phyloP scores from a whole-genome alignment of 2,329 filamentous ascomycete species.

The Cadophora gregata region DNA sequence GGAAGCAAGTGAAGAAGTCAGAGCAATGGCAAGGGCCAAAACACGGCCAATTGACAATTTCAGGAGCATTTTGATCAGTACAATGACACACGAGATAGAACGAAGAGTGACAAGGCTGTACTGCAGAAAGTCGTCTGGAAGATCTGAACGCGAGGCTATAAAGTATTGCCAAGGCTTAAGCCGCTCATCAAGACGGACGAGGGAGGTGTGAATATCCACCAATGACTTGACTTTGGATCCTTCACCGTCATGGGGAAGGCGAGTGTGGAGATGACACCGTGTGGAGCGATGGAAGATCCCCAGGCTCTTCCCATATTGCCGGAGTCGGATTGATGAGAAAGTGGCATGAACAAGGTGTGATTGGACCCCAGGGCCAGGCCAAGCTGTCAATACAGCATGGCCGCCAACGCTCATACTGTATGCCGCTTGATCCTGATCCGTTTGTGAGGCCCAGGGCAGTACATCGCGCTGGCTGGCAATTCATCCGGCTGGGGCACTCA shows the following conservation, averaged over 20 bases:
- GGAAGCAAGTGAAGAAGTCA: constrained; percentile 15
- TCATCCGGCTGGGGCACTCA: constrained; percentile 6
- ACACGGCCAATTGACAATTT: constrained; percentile 16
- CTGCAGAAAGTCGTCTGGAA: background rate
- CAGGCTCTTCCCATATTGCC: background rate
- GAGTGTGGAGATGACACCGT: constrained; percentile 6
- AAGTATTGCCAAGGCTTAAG: constrained; percentile 19
- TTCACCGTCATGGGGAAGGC: constrained; percentile 3
- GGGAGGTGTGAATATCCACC: constrained; percentile 14
- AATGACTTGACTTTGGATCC: constrained; percentile 8
- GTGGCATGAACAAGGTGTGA: background rate
- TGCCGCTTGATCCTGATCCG: background rate
- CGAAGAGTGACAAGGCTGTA: constrained; percentile 16
- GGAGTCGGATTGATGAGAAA: background rate
- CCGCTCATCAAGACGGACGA: background rate
- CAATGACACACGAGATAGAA: background rate
- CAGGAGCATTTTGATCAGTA: constrained; percentile 17
- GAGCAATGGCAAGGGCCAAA: constrained; percentile 15
- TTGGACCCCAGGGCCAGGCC: constrained; percentile 7
- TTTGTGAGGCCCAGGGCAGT: background rate
- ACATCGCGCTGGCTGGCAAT: background rate
- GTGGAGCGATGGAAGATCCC: constrained; percentile 8
- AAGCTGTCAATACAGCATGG: background rate
- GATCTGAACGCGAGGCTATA: constrained; percentile 19
- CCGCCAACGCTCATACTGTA: background rate